Evolutionary conservation across 352 stramenopile genomes (phyloP), one percentile per base, ranked within the genome.

Genomic region (Globisporangium cystogenes): DNA sequence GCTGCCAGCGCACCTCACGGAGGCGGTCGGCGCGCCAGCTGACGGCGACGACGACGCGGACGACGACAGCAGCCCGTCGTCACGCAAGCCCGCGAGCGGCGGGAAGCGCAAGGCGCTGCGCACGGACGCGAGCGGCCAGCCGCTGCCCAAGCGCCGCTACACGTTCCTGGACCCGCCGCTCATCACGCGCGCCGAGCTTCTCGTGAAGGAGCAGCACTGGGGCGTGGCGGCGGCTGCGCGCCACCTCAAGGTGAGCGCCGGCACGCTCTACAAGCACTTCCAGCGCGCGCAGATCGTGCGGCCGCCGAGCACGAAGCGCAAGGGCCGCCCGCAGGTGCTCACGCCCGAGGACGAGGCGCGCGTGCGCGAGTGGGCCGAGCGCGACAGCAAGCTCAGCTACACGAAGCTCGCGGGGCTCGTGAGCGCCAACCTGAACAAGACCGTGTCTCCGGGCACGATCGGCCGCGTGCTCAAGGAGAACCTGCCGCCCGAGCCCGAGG

Each of bases 241-340:
- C n/a, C 47, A 52, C 47, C 47, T 52, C 31, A 52, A 52, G n/a
- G 47, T 52, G 47, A 52, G 47, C 47, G 47, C 47, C n/a, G 47
- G 47, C 8, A 52, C 47, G 47, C 47, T 52, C 47, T 52, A 52
- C 47, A 52, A 52, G 47, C 47, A 52, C 47, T 52, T 52, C 31
- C 47, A 52, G 33, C 47, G 47, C 47, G 47, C 47, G 33, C 47
- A 52, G 31, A 43, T 31, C 7, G 47, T n/a, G 31, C 47, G 47
- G 4, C 47, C 47, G 2, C 20, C 20, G 47, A 52, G 47, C 31
- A 52, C 47, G 20, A 52, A 52, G 47, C 47, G 47, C 47, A 52
- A 52, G 16, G 47, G 47, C 18, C 47, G 47, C 20, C 47, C 47
- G 31, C 47, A 52, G n/a, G 47, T 52, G 20, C 47, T 52, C n/a